phyloP scores from a whole-genome alignment of 2,329 filamentous ascomycete species.

The Sphaerulina populicola region DNA sequence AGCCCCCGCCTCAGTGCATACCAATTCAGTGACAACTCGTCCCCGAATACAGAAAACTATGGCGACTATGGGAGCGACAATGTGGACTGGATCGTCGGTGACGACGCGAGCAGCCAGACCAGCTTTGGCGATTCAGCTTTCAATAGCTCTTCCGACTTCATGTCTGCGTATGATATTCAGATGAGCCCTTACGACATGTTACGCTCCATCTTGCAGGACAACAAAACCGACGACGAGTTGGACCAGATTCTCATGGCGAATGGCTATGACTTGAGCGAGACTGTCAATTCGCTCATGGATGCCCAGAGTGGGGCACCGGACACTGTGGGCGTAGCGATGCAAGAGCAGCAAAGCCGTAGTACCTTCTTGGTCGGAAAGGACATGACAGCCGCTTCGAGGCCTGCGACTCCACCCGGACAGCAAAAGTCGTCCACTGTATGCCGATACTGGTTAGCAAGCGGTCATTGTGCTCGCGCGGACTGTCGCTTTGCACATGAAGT shows the following conservation, averaged over 20 bases:
- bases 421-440: conserved; percentile 83
- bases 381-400: conserved; percentile 63
- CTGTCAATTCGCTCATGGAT: conserved; percentile 82
- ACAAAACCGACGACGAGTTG: conserved; percentile 86
- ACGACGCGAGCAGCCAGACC: conserved; percentile 69
- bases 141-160: conserved; percentile 73
- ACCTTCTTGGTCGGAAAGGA: conserved; percentile 76
- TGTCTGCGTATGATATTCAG: conserved; percentile 61
- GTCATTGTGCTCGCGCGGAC: conserved; percentile 90
- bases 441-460: conserved; percentile 92
- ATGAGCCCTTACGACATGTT: conserved; percentile 99
- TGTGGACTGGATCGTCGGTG: conserved; percentile 89
- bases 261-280: conserved; percentile 86
- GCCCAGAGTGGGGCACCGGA: conserved; percentile 48
- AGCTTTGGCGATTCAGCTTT: conserved; percentile 67
- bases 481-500: conserved; percentile 96
- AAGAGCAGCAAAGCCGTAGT: conserved; percentile 47
- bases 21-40: conserved; percentile 73
- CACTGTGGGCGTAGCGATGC: conserved; percentile 23
- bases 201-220: conserved; percentile 83
- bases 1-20: conserved; percentile 92
- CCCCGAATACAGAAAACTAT: conserved; percentile 73
- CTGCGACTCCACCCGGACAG: conserved; percentile 66
- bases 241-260: conserved; percentile 82
- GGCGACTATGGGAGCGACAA: conserved; percentile 89